These are phyloP conservation scores for Tinospora cordifolia DNA, from an alignment of 164 flowering plant genomes.

Conservation along the genomic window DNA sequence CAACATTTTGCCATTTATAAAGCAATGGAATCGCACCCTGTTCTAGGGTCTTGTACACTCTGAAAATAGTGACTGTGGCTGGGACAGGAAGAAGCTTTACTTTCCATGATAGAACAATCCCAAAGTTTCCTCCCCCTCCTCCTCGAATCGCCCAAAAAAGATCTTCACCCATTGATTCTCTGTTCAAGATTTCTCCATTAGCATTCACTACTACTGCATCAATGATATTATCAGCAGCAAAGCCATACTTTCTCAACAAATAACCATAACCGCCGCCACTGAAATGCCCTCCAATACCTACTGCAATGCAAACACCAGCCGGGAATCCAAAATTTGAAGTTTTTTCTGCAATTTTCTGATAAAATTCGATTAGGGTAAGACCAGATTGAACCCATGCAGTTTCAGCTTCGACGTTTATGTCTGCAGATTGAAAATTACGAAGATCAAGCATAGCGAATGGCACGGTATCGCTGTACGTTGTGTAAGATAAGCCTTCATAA, in stretches of 20 bases:
- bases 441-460: conserved; percentile 7
- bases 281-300: conserved; percentile 7
- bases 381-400: conserved; percentile 9
- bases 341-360: neutral
- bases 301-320: neutral
- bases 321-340: conserved; percentile 7
- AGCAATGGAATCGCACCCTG: conserved; percentile 5
- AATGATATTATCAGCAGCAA: neutral
- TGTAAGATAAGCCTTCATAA: too few relatives aligned
- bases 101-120: conserved; percentile 5
- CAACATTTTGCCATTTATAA: conserved; percentile 7
- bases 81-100: conserved; percentile 7
- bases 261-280: conserved; percentile 9
- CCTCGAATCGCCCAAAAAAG: conserved; percentile 7
- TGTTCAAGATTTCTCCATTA: neutral
- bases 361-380: neutral
- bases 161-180: conserved; percentile 7
- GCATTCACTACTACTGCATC: neutral
- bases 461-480: too few relatives aligned
- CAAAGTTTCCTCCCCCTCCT: conserved; percentile 4
- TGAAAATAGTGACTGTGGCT: conserved; percentile 4
- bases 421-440: neutral
- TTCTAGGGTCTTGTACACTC: conserved; percentile 1
- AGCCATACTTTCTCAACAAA: conserved; percentile 8
- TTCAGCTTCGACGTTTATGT: conserved; percentile 1